A percentile compares a stretch with the other conserved stretches of the same genome.
Conservation (phyloP, 768 basidiomycete genomes). For the Tylopilus intermedius region DNA sequence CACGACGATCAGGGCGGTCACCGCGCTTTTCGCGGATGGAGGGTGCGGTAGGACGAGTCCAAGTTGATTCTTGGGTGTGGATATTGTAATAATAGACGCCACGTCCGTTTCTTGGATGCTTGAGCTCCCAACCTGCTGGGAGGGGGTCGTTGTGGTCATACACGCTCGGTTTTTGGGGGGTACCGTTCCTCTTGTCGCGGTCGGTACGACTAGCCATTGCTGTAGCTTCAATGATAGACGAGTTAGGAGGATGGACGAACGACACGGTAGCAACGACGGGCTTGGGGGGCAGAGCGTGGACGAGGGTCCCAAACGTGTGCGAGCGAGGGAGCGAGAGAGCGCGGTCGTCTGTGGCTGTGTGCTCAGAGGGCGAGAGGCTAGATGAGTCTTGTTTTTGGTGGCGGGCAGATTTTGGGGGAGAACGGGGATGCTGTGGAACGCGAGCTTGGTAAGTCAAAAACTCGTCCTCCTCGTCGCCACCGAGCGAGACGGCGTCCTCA, state of each 20-base stretch:
- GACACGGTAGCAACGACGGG: constrained; percentile 49
- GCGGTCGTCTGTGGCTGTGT: constrained; percentile 15
- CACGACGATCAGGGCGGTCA: constrained; percentile 23
- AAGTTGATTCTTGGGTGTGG: constrained; percentile 52
- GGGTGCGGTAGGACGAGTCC: constrained; percentile 46
- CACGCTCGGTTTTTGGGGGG: constrained; percentile 18
- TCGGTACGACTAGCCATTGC: constrained; percentile 49
- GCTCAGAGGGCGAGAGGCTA: constrained; percentile 11
- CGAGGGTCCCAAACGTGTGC: constrained; percentile 31
- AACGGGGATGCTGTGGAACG: constrained; percentile 25
- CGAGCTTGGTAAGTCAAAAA: constrained; percentile 43
- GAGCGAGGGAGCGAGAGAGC: constrained; percentile 23
- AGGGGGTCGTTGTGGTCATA: constrained; percentile 34
- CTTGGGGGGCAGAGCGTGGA: constrained; percentile 68
- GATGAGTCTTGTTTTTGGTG: constrained; percentile 14
- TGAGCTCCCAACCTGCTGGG: constrained; percentile 59
- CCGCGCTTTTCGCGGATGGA: constrained; percentile 21
- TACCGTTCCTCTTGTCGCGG: constrained; percentile 42
- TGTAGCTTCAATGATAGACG: constrained; percentile 56
- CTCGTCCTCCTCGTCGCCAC: constrained; percentile 67
- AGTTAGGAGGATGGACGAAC: constrained; percentile 51
- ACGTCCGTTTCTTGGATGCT: constrained; percentile 44
- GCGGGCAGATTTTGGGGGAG: constrained; percentile 16
- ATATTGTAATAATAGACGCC: constrained; percentile 56
- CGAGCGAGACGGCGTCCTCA: constrained; percentile 66